Conservation (phyloP, 75 land plant genomes). For the Pinus taeda region DNA sequence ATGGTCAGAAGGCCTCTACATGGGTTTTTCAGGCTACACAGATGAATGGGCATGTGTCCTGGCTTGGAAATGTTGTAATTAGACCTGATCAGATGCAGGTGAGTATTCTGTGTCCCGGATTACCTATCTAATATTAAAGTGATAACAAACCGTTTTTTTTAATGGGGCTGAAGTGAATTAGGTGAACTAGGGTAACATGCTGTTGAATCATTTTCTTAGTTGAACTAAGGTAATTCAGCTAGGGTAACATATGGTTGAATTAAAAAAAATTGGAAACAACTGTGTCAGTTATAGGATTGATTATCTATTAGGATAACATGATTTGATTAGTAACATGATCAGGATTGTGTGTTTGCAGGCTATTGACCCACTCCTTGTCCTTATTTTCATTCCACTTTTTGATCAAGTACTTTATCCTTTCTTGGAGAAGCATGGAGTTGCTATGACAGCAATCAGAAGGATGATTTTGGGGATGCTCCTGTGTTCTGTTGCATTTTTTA, state of each 20-base stretch:
- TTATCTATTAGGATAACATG: too few relatives aligned
- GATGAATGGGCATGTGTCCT: slow-evolving; percentile 28
- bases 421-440: slow-evolving; percentile 16
- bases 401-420: slow-evolving; percentile 30
- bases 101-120: not conserved
- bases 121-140: too few relatives aligned
- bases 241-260: too few relatives aligned
- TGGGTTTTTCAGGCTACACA: slow-evolving; percentile 36
- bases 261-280: too few relatives aligned
- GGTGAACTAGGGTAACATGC: too few relatives aligned
- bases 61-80: slow-evolving; percentile 26
- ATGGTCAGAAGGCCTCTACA: slow-evolving; percentile 37
- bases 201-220: too few relatives aligned
- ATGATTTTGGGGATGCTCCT: slow-evolving; percentile 34
- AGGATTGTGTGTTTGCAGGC: slow-evolving; percentile 16
- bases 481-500: slow-evolving; percentile 27
- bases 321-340: not conserved
- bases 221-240: too few relatives aligned
- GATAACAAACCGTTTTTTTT: too few relatives aligned
- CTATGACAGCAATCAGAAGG: slow-evolving; percentile 19
- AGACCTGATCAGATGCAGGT: slow-evolving; percentile 47
- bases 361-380: slow-evolving; percentile 27
- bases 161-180: too few relatives aligned
- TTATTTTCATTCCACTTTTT: slow-evolving; percentile 30
- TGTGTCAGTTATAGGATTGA: too few relatives aligned